Percentiles rank a stretch among this genome's conserved stretches.
Evolutionary conservation across 2,329 filamentous ascomycete genomes (phyloP).

Genomic region (Sclerotinia borealis): DNA sequence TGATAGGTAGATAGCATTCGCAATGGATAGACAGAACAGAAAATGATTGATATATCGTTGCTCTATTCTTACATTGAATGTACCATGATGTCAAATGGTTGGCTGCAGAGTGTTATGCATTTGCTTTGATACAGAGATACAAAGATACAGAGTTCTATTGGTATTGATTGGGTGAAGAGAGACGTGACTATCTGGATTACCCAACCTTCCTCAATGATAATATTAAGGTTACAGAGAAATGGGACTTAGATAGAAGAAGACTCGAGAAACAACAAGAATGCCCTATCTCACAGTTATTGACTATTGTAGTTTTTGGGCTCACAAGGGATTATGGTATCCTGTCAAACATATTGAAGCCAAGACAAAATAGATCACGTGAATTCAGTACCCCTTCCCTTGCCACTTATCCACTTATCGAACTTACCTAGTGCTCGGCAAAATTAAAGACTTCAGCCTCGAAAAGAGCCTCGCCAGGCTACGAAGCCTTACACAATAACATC

Average conservation of each 20-base stretch:
- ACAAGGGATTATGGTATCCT: too few relatives aligned
- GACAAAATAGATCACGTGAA: not conserved
- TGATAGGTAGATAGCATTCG: not conserved
- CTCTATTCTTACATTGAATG: not conserved
- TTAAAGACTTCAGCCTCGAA: slow-evolving; percentile 13
- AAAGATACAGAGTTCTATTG: not conserved
- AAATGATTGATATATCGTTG: not conserved
- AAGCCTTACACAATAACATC: slow-evolving; percentile 14
- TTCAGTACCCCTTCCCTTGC: not conserved
- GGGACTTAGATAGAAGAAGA: too few relatives aligned
- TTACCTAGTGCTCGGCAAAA: slow-evolving; percentile 8
- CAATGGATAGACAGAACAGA: not conserved
- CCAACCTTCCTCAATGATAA: not conserved
- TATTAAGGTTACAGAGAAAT: too few relatives aligned
- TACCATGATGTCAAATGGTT: not conserved
- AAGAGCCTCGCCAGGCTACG: slow-evolving; percentile 13
- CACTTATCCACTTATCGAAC: not conserved
- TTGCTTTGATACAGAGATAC: not conserved
- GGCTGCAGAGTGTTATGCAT: not conserved
- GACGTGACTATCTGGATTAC: not conserved
- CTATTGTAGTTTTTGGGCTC: too few relatives aligned
- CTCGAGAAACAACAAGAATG: not conserved
- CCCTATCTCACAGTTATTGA: too few relatives aligned
- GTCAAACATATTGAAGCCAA: too few relatives aligned
- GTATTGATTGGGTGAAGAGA: not conserved